Evolutionary conservation across 306 rosid genomes (phyloP).

Genomic region (Pterocarpus santalinus): DNA sequence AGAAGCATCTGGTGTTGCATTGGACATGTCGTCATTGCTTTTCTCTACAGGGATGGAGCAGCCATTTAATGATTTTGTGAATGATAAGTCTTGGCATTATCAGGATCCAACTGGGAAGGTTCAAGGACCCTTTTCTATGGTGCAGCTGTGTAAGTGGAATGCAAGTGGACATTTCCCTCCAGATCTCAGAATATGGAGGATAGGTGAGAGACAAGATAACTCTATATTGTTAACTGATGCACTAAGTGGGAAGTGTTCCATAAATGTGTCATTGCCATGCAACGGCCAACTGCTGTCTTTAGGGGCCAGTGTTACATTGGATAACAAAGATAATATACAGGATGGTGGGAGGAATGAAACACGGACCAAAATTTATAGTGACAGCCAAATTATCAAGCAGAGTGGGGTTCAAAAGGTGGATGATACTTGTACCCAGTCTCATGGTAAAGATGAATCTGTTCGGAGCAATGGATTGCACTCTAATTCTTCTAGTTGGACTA

Average conservation of each 20-base stretch:
- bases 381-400: slow-evolving; percentile 49
- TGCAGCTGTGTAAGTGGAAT: slow-evolving; percentile 72
- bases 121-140: slow-evolving; percentile 82
- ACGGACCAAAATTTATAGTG: slow-evolving; percentile 39
- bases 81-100: slow-evolving; percentile 74
- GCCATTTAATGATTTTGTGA: slow-evolving; percentile 48
- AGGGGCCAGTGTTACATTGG: slow-evolving; percentile 41
- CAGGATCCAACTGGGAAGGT: slow-evolving; percentile 79
- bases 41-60: slow-evolving; percentile 55
- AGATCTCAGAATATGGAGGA: slow-evolving; percentile 77
- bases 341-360: slow-evolving; percentile 48
- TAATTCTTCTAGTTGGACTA: slow-evolving; percentile 55
- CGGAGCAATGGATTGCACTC: slow-evolving; percentile 59
- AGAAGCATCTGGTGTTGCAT: slow-evolving; percentile 47
- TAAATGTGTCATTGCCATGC: slow-evolving; percentile 46
- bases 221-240: slow-evolving; percentile 65
- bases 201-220: slow-evolving; percentile 60
- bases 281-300: slow-evolving; percentile 46
- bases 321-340: slow-evolving; percentile 49
- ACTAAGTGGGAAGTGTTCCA: slow-evolving; percentile 54
- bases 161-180: slow-evolving; percentile 65
- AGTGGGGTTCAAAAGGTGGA: slow-evolving; percentile 52
- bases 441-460: slow-evolving; percentile 58
- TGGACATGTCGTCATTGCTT: slow-evolving; percentile 49
- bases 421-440: slow-evolving; percentile 50